Conservation (phyloP, 441 rosid species). For the Capsella rubella region DNA sequence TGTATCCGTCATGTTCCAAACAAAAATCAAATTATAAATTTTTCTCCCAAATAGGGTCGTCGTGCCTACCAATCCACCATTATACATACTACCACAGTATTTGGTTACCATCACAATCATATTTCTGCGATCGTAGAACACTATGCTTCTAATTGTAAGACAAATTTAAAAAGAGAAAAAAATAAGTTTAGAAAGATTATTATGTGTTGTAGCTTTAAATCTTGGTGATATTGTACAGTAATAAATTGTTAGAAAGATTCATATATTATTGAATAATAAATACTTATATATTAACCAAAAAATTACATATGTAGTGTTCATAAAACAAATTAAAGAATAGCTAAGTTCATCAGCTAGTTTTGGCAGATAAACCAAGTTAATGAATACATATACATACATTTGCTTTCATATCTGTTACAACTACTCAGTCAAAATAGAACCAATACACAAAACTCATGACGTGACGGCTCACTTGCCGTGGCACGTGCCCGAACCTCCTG, state of each 20-base stretch:
- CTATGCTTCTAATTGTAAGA: too few species aligned
- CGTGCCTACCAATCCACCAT: too few species aligned
- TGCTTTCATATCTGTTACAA: constrained; percentile 25
- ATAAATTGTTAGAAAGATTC: neutral
- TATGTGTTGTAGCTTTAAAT: too few species aligned
- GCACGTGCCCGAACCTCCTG: constrained; percentile 39
- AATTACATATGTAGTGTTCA: constrained; percentile 27
- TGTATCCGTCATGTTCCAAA: too few species aligned
- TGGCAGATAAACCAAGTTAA: constrained; percentile 20
- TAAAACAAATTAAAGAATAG: constrained; percentile 10
- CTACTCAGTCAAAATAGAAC: constrained; percentile 2
- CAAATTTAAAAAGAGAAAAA: too few species aligned
- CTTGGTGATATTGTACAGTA: neutral
- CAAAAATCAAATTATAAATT: too few species aligned
- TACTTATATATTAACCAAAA: constrained; percentile 1
- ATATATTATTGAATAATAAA: neutral
- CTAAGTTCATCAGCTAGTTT: constrained; percentile 29
- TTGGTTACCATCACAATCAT: too few species aligned
- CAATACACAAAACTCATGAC: constrained; percentile 14
- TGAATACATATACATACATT: constrained; percentile 41
- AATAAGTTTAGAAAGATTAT: too few species aligned
- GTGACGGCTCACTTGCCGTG: constrained; percentile 16
- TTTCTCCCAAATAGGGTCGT: too few species aligned
- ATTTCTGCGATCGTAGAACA: too few species aligned
- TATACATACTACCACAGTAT: too few species aligned